phyloP scores from a whole-genome alignment of 257 asterid species.

The Eustoma russellianum region DNA sequence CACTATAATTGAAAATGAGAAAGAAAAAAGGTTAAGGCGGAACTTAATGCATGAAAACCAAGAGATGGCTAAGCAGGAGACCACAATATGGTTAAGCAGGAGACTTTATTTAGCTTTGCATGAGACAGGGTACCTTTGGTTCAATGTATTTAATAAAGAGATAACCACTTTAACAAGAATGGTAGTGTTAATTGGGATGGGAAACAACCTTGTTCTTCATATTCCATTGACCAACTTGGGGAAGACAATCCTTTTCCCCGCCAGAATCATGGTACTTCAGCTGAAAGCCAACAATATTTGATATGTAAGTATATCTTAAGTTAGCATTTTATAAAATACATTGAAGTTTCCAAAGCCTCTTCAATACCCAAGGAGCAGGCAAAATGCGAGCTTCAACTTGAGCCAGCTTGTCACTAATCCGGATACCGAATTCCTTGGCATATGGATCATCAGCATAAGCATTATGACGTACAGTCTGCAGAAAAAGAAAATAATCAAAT shows the following conservation, averaged over 20 bases:
- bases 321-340: neutral
- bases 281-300: slow-evolving; percentile 24
- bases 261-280: slow-evolving; percentile 94
- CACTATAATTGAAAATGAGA: too few relatives aligned
- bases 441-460: slow-evolving; percentile 79
- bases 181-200: too few relatives aligned
- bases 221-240: slow-evolving; percentile 98
- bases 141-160: too few relatives aligned
- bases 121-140: too few relatives aligned
- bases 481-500: neutral
- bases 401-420: slow-evolving; percentile 76
- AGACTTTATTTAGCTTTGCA: too few relatives aligned
- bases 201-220: slow-evolving; percentile 84
- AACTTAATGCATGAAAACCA: too few relatives aligned
- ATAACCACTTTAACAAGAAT: too few relatives aligned
- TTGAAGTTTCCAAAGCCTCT: neutral
- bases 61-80: too few relatives aligned
- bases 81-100: too few relatives aligned
- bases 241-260: slow-evolving; percentile 81
- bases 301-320: neutral
- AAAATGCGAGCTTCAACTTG: slow-evolving; percentile 97
- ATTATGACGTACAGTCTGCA: slow-evolving; percentile 75
- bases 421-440: slow-evolving; percentile 88
- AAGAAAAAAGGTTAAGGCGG: too few relatives aligned
- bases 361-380: slow-evolving; percentile 83